Evolutionary conservation across 2,329 filamentous ascomycete genomes (phyloP), one percentile per base, ranked within the genome.

Genomic region (Paraphaeosphaeria minitans): DNA sequence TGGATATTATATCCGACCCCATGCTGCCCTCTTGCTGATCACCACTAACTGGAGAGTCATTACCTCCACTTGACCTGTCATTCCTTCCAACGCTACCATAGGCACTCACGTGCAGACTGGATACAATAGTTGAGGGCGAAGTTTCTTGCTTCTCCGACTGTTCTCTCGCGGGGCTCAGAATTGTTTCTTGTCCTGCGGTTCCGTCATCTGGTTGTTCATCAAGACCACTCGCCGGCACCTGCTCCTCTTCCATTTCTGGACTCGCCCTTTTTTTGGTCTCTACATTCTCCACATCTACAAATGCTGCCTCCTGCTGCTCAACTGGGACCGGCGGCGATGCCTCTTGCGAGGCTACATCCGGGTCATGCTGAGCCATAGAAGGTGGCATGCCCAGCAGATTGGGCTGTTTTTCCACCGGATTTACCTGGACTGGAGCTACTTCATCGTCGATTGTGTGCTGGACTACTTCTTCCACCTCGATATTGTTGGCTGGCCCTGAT

Each of bases 71-170:
- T 3, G 29, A 31, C 13, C 27, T 16, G 19, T 33, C 21, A 6
- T 9, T 14, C 10, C 14, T 4, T 21, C 19, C 29, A 8, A 39
- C 42, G 16, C 33, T 55, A 33, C n/a, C n/a, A n/a, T n/a, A n/a
- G n/a, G n/a, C n/a, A n/a, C 57, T 59, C 48, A 52, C 55, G 35
- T 63, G 51, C 21, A 65, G 37, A 42, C 59, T 61, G 5, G 56
- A 63, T 24, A 61, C 54, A 24, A 61, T 48, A 13, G 57, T 63
- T 33, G 50, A 61, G 22, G 51, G 45, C 24, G 53, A 57, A 48
- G 42, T 27, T n/a, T 46, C 21, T 31, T 53, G 50, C 13, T 10
- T 33, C 9, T 33, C 45, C 41, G 49, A 35, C 19, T 42, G 19
- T 52, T 53, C n/a, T 29, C 21, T 39, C 33, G 16, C 22, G 27